phyloP scores from a whole-genome alignment of 2,329 filamentous ascomycete species.

The Claviceps humidiphila region DNA sequence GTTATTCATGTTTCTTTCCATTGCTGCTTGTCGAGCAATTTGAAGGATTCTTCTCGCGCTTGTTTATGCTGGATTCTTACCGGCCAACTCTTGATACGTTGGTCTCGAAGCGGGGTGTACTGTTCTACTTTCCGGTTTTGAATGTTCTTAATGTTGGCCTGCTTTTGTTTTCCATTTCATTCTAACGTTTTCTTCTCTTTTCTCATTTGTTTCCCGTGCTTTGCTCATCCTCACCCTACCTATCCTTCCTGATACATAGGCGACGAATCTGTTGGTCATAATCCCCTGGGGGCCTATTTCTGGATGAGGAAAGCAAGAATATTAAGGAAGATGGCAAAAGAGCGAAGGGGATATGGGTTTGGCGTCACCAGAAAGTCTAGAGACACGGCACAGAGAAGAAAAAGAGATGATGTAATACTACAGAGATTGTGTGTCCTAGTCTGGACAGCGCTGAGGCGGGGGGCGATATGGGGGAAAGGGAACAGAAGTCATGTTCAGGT shows the following conservation, averaged over 20 bases:
- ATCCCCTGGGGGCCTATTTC: not conserved
- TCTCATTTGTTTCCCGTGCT: slow-evolving; percentile 5
- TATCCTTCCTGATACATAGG: slow-evolving; percentile 4
- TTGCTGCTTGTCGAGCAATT: slow-evolving; percentile 8
- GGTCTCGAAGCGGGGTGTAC: slow-evolving; percentile 22
- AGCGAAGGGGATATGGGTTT: too few relatives aligned
- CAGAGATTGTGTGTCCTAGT: too few relatives aligned
- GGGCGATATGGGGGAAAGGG: not conserved
- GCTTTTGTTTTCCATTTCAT: not conserved
- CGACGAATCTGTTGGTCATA: not conserved
- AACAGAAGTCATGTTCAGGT: not conserved
- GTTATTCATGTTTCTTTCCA: slow-evolving; percentile 6
- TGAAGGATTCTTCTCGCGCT: slow-evolving; percentile 22
- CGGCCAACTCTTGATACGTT: slow-evolving; percentile 17
- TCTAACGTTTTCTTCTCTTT: not conserved
- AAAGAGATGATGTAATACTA: too few relatives aligned
- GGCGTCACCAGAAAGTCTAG: too few relatives aligned
- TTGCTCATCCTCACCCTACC: not conserved
- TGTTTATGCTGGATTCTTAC: slow-evolving; percentile 16
- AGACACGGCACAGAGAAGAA: too few relatives aligned
- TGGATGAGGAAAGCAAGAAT: not conserved
- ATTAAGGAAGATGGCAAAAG: not conserved
- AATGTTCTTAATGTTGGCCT: slow-evolving; percentile 15
- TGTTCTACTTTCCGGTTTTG: slow-evolving; percentile 19
- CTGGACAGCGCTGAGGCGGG: too few relatives aligned